Evolutionary conservation across 352 stramenopile species (phyloP), one percentile per base, ranked within the genome.

Genomic region (Globisporangium spinosum): DNA sequence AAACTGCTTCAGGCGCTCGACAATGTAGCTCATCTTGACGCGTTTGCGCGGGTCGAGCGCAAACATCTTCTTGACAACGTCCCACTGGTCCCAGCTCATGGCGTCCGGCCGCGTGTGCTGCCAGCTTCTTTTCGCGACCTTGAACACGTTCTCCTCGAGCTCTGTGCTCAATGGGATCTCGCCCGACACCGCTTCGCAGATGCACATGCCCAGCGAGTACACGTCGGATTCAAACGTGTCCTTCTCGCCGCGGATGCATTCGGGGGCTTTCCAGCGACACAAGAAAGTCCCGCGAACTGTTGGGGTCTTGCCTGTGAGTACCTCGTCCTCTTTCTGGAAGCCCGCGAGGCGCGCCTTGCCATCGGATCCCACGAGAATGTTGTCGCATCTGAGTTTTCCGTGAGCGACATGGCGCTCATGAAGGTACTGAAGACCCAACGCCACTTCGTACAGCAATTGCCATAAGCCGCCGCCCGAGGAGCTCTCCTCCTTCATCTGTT

Each of bases 391-490:
- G 22, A 73, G 47, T 34, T 75, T 62, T 8, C 75, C 43, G 60
- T 82, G 76, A 23, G 79, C 60, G n/a, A 83, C 53, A 12, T 60
- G 54, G 17, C 47, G 32, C 13, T 64, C 62, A 51, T 85, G 78
- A 8, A 82, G 43, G 73, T 96, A 97, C 25, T 83, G 81, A 12
- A 97, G 66, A 3, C 65, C 78, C 2, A 59, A 35, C 8, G 71
- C 61, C 17, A 76, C 45, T 53, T 77, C 55, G 32, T 58, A 63
- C 22, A 70, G 20, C 13, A 38, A 22, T 40, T 29, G 56, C 64
- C 64, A 70, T 29, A 57, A 20, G 17, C 38, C 38, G 5, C 6
- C 7, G 17, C 17, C 40, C 20, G 2, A 23, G 3, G 56, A 25
- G 8, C 43, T 10, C 3, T 38, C 32, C 1, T 40, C 43, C 1